A percentile compares a stretch with the other conserved stretches of the same genome.
phyloP scores from a whole-genome alignment of 768 basidiomycete genomes.

The Amanita jacksonii region DNA sequence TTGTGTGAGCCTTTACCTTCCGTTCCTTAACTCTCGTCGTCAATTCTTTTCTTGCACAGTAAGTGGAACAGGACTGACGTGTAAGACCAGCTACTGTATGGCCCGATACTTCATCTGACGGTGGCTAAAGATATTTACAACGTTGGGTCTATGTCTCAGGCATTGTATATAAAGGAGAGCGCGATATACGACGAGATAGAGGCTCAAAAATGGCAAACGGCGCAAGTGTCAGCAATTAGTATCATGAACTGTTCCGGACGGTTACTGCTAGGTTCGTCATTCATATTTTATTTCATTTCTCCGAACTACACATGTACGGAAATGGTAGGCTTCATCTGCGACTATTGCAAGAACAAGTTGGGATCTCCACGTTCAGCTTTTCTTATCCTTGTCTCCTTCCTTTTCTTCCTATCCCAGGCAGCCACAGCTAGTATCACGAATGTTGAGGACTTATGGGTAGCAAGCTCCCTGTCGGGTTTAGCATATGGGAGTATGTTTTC shows the following conservation, averaged over 20 bases:
- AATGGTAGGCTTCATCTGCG: constrained; percentile 51
- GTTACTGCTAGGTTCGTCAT: constrained; percentile 52
- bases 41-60: constrained; percentile 32
- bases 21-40: neutral
- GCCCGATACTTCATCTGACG: neutral
- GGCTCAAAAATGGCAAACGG: constrained; percentile 68
- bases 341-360: constrained; percentile 48
- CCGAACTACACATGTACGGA: neutral
- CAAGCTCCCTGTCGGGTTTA: constrained; percentile 43
- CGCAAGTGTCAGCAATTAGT: constrained; percentile 78
- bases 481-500: constrained; percentile 71
- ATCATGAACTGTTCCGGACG: constrained; percentile 76
- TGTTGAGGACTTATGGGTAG: constrained; percentile 57
- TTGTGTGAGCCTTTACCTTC: constrained; percentile 34
- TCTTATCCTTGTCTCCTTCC: constrained; percentile 51
- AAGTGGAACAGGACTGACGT: constrained; percentile 78
- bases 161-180: constrained; percentile 35
- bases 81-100: constrained; percentile 30
- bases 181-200: constrained; percentile 55
- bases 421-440: constrained; percentile 42
- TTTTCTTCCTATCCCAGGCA: constrained; percentile 69
- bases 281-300: neutral
- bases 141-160: constrained; percentile 66
- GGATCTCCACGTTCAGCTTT: constrained; percentile 58
- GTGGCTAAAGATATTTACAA: too few species aligned